phyloP scores from a whole-genome alignment of 768 basidiomycete species.

The Amanita muscaria region DNA sequence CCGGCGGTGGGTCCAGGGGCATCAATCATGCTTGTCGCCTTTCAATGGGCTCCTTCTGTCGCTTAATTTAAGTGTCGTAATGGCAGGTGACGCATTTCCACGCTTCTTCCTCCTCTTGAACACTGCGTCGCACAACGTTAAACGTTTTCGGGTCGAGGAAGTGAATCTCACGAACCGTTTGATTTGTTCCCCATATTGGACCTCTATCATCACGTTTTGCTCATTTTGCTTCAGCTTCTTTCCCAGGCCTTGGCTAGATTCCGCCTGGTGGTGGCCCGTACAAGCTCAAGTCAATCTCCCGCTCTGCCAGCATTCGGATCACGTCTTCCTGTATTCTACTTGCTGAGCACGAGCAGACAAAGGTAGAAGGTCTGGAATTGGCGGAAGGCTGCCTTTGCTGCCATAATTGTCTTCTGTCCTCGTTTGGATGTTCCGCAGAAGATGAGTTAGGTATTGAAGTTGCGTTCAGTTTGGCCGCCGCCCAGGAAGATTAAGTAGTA shows the following conservation, averaged over 20 bases:
- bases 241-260: constrained; percentile 19
- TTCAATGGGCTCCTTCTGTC: constrained; percentile 38
- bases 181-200: constrained; percentile 57
- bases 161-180: constrained; percentile 46
- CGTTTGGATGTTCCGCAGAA: too few relatives aligned
- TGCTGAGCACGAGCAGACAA: constrained; percentile 38
- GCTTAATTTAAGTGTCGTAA: constrained; percentile 49
- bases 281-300: constrained; percentile 46
- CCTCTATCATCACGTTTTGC: constrained; percentile 67
- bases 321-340: constrained; percentile 51
- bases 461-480: too few relatives aligned
- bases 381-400: constrained; percentile 19
- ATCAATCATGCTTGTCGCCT: constrained; percentile 27
- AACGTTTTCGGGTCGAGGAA: too few relatives aligned
- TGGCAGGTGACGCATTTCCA: constrained; percentile 56
- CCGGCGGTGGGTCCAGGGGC: not conserved
- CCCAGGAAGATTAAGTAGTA: constrained; percentile 65
- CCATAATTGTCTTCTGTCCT: constrained; percentile 21
- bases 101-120: constrained; percentile 56
- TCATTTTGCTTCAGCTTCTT: constrained; percentile 43
- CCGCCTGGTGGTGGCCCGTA: constrained; percentile 15
- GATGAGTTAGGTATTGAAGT: constrained; percentile 25
- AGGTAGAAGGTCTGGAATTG: constrained; percentile 32
- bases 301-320: constrained; percentile 60
- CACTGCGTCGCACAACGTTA: constrained; percentile 18